These are phyloP conservation scores for Cyberlindnera petersonii DNA, from an alignment of 805 yeast genomes.

Conservation along the genomic window DNA sequence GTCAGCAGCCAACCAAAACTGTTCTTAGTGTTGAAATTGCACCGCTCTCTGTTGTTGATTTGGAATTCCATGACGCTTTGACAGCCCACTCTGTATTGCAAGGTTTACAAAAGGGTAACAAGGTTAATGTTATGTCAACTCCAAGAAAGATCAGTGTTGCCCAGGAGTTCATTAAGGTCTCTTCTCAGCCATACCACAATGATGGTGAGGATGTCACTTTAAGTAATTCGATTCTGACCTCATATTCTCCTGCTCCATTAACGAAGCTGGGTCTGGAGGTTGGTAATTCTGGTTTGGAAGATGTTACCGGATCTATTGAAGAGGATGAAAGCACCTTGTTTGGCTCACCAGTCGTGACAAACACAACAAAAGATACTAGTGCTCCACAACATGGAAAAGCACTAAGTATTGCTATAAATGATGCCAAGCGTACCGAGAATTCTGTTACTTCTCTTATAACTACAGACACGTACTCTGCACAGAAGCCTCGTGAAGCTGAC, in stretches of 20 bases:
- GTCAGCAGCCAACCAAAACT: conserved; percentile 11
- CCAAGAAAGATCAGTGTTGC: conserved; percentile 33
- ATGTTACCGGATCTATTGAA: no score
- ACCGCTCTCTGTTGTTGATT: background rate
- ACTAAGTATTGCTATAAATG: conserved; percentile 12
- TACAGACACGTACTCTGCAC: background rate
- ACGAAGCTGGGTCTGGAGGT: no score
- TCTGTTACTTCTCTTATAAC: background rate
- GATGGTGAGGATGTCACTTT: conserved; percentile 6
- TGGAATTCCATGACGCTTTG: conserved; percentile 7
- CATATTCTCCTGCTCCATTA: background rate
- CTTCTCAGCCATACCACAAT: conserved; percentile 10
- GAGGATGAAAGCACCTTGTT: conserved; percentile 6
- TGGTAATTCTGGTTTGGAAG: no score
- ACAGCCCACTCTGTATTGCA: background rate
- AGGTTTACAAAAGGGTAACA: background rate
- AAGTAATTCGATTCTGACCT: background rate
- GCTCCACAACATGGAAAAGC: conserved; percentile 16
- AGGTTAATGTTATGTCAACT: conserved; percentile 3
- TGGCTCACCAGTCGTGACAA: conserved; percentile 13
- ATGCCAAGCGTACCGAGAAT: background rate
- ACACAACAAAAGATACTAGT: conserved; percentile 24
- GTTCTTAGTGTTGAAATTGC: conserved; percentile 12
- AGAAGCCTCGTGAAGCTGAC: background rate
- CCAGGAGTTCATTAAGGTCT: conserved; percentile 25